These are phyloP conservation scores for Neurospora discreta DNA, from an alignment of 495 filamentous ascomycete genomes.

Conservation along the genomic window DNA sequence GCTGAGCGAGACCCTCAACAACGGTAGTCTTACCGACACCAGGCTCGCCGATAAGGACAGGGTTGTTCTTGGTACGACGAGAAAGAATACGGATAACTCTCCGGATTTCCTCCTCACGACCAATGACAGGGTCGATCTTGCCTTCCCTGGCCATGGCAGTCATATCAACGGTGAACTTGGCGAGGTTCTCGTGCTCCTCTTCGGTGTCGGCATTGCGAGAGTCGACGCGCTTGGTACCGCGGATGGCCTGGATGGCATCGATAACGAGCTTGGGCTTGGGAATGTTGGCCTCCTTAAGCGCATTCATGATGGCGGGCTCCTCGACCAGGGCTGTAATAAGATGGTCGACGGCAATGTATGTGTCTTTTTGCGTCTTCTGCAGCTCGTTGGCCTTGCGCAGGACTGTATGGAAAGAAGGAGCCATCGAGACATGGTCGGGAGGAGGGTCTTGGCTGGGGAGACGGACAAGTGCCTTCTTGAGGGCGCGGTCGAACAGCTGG, in stretches of 20 bases:
- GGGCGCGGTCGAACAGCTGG: slow-evolving; percentile 71
- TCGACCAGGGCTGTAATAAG: slow-evolving; percentile 75
- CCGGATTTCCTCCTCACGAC: slow-evolving; percentile 91
- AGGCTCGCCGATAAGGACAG: slow-evolving; percentile 85
- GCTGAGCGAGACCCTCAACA: slow-evolving; percentile 88
- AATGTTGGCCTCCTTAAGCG: slow-evolving; percentile 76
- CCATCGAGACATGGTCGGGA: slow-evolving; percentile 71
- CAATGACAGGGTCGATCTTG: slow-evolving; percentile 97
- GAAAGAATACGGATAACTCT: slow-evolving; percentile 89
- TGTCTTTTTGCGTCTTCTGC: slow-evolving; percentile 91
- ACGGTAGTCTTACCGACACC: slow-evolving; percentile 98
- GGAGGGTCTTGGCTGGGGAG: slow-evolving; percentile 90
- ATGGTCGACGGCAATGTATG: slow-evolving; percentile 87
- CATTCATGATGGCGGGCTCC: slow-evolving; percentile 59
- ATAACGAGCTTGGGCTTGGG: slow-evolving; percentile 86
- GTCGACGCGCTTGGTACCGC: slow-evolving; percentile 84
- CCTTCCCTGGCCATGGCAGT: slow-evolving; percentile 87
- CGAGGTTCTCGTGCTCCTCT: slow-evolving; percentile 81
- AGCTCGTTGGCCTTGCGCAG: slow-evolving; percentile 77
- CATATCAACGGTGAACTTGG: slow-evolving; percentile 98
- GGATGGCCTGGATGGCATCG: slow-evolving; percentile 75
- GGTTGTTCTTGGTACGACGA: slow-evolving; percentile 95
- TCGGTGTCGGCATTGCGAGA: slow-evolving; percentile 89
- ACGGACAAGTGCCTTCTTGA: slow-evolving; percentile 86
- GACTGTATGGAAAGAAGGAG: slow-evolving; percentile 70